Evolutionary conservation across 371 early-diverging fungal genomes (phyloP).

Genomic region (Syncephalastrum racemosum): DNA sequence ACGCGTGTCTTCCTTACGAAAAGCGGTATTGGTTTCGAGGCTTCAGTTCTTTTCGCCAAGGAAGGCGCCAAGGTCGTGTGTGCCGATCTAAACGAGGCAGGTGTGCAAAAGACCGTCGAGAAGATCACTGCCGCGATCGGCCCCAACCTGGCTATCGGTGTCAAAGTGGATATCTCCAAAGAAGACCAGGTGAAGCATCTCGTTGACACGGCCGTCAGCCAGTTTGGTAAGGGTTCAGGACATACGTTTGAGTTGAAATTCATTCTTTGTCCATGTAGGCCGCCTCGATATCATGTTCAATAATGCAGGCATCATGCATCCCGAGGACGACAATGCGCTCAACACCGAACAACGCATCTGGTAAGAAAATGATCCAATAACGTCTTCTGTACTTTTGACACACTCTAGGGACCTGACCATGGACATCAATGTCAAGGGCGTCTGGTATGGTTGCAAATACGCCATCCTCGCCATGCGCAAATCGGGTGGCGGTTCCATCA

Average conservation of each 20-base stretch:
- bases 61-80: slow-evolving; percentile 84
- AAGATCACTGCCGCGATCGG: slow-evolving; percentile 46
- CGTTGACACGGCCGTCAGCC: slow-evolving; percentile 67
- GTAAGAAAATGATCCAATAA: slow-evolving; percentile 21
- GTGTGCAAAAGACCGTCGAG: slow-evolving; percentile 46
- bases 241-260: neutral
- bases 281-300: slow-evolving; percentile 84
- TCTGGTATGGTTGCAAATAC: slow-evolving; percentile 89
- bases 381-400: slow-evolving; percentile 1
- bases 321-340: slow-evolving; percentile 79
- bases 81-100: slow-evolving; percentile 74
- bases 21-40: slow-evolving; percentile 85
- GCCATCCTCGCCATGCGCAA: slow-evolving; percentile 80
- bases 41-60: slow-evolving; percentile 73
- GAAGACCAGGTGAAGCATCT: slow-evolving; percentile 72
- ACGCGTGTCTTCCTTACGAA: neutral
- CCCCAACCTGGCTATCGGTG: slow-evolving; percentile 38
- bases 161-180: slow-evolving; percentile 70
- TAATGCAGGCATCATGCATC: slow-evolving; percentile 92
- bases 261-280: slow-evolving; percentile 30
- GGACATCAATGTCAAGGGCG: slow-evolving; percentile 89
- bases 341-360: slow-evolving; percentile 80
- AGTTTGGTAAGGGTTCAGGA: slow-evolving; percentile 55
- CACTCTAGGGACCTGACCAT: slow-evolving; percentile 64
- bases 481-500: slow-evolving; percentile 75